Percentiles rank a stretch among this genome's conserved stretches.
These are phyloP conservation scores for Geotrichum histeridarum DNA, from an alignment of 1,139 yeast genomes.

Conservation along the genomic window DNA sequence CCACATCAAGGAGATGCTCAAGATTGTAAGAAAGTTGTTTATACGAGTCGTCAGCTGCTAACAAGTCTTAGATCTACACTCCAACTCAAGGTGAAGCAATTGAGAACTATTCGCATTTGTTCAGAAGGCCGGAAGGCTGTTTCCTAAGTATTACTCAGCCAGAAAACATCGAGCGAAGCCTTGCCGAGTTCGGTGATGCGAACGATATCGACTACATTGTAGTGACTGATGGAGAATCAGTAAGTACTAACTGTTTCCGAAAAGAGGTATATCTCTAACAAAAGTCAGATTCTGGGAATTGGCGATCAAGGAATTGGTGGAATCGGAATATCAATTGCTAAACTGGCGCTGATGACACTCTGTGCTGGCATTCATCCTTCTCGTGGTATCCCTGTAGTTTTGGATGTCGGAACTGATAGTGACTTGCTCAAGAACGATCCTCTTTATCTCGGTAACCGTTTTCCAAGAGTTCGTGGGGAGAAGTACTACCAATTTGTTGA, in stretches of 20 bases:
- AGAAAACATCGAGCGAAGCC: constrained; percentile 40
- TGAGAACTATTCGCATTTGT: constrained; percentile 83
- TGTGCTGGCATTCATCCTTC: constrained; percentile 97
- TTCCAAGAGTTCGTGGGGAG: constrained; percentile 80
- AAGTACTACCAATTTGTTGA: constrained; percentile 79
- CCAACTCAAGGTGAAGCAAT: constrained; percentile 98
- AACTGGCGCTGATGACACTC: constrained; percentile 86
- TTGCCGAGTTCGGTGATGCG: constrained; percentile 71
- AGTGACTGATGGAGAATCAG: constrained; percentile 89
- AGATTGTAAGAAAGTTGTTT: constrained; percentile 46
- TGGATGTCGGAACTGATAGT: constrained; percentile 92
- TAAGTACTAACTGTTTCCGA: not conserved
- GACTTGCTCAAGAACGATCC: constrained; percentile 70
- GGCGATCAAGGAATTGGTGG: constrained; percentile 99
- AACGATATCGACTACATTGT: constrained; percentile 93
- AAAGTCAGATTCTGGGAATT: constrained; percentile 63
- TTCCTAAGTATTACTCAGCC: constrained; percentile 81
- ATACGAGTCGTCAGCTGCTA: not conserved
- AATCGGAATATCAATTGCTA: constrained; percentile 84
- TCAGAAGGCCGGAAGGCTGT: constrained; percentile 93
- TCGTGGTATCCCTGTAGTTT: constrained; percentile 79
- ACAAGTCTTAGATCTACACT: constrained; percentile 62
- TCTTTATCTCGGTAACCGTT: constrained; percentile 84
- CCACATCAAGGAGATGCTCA: constrained; percentile 84
- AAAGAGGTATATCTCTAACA: not conserved